Evolutionary conservation across 2,329 filamentous ascomycete genomes (phyloP).

Genomic region (Colletotrichum liaoningense): DNA sequence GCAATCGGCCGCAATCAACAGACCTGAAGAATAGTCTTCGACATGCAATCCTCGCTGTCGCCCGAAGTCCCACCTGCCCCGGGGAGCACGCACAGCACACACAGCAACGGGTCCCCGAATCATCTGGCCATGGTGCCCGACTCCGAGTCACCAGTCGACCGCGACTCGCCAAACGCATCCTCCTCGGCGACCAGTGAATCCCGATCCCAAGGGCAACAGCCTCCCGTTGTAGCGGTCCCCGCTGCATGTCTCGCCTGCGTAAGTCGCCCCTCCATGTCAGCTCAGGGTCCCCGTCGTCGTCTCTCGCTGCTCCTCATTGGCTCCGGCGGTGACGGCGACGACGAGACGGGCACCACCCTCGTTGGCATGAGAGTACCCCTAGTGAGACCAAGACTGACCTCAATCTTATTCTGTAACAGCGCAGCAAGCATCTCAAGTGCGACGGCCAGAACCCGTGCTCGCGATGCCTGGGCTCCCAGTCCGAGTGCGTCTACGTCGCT

Average conservation of each 20-base stretch:
- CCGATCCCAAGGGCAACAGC: slow-evolving; percentile 37
- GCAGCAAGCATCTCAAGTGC: slow-evolving; percentile 79
- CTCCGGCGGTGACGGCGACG: neutral
- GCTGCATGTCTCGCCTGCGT: slow-evolving; percentile 69
- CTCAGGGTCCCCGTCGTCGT: neutral
- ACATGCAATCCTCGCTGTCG: slow-evolving; percentile 25
- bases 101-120: slow-evolving; percentile 32
- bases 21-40: neutral
- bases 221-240: slow-evolving; percentile 54
- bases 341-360: neutral
- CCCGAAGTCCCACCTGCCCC: slow-evolving; percentile 28
- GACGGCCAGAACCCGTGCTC: slow-evolving; percentile 77
- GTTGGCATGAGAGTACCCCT: neutral
- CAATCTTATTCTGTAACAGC: slow-evolving; percentile 48
- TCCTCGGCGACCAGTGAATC: slow-evolving; percentile 38
- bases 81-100: slow-evolving; percentile 28
- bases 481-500: slow-evolving; percentile 77
- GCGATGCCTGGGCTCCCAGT: slow-evolving; percentile 69
- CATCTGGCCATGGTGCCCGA: slow-evolving; percentile 16
- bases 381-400: neutral
- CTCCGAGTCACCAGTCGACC: slow-evolving; percentile 36
- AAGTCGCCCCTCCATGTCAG: slow-evolving; percentile 44
- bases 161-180: slow-evolving; percentile 33
- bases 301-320: neutral
- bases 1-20: neutral